phyloP scores from a whole-genome alignment of 1,284 basidiomycete species.

The Schizophyllum amplum region DNA sequence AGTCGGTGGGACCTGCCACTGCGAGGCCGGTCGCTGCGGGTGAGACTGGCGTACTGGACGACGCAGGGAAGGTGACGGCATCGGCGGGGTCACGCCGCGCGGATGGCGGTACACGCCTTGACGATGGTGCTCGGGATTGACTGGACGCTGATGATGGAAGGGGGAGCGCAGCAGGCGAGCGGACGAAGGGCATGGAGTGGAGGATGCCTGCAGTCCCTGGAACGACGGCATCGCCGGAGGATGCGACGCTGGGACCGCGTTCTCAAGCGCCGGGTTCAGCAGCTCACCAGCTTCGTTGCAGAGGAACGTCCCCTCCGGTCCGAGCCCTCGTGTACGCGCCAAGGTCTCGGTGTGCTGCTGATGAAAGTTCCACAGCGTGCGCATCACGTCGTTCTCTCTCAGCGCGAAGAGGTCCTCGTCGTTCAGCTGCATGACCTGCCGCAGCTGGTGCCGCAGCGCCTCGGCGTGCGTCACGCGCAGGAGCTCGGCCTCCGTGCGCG shows the following conservation, averaged over 20 bases:
- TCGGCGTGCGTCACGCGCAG: not conserved
- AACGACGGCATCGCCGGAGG: not conserved
- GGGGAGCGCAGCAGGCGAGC: not conserved
- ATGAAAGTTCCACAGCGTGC: not conserved
- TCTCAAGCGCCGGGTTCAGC: not conserved
- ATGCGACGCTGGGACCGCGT: no score
- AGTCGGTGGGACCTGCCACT: no score
- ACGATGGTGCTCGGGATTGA: not conserved
- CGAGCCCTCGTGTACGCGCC: not conserved
- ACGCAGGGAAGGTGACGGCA: not conserved
- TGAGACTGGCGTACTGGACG: not conserved
- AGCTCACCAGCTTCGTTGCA: not conserved
- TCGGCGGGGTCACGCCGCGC: not conserved
- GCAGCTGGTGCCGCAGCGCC: not conserved
- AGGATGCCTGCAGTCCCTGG: not conserved
- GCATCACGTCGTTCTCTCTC: not conserved
- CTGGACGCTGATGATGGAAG: not conserved
- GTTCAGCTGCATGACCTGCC: not conserved
- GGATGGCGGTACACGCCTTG: not conserved
- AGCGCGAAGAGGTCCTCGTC: not conserved
- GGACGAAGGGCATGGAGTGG: not conserved
- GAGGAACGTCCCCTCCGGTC: not conserved
- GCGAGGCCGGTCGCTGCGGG: not conserved
- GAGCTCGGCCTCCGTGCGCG: not conserved
- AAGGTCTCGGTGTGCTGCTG: not conserved